phyloP scores from a whole-genome alignment of 164 flowering plant species.

The Nymphaea thermarum region DNA sequence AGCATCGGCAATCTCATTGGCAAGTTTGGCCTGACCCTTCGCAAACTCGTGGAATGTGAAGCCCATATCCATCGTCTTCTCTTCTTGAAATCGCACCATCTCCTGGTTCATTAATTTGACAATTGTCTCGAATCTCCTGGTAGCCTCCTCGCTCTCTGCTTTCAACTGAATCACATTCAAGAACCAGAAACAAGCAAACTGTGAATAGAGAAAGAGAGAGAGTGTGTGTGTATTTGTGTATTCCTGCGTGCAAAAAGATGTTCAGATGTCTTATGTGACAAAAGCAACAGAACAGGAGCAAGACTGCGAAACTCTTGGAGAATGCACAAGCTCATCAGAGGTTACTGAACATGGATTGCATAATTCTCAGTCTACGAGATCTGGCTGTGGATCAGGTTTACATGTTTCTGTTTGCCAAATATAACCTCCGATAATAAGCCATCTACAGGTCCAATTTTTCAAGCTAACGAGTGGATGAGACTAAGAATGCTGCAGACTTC shows the following conservation, averaged over 20 bases:
- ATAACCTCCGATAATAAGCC: too few species aligned
- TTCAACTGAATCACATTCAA: slow-evolving; percentile 1
- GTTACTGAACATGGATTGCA: too few species aligned
- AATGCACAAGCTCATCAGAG: too few species aligned
- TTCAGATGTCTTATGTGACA: background rate
- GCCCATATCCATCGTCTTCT: slow-evolving; percentile 1
- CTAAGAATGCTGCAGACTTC: background rate
- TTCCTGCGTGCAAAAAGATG: background rate
- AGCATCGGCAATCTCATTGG: slow-evolving; percentile 73
- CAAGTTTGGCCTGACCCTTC: slow-evolving; percentile 14
- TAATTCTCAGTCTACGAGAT: too few species aligned
- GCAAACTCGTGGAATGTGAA: slow-evolving; percentile 19
- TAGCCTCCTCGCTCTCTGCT: slow-evolving; percentile 14
- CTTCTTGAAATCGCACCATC: background rate
- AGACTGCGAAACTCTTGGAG: background rate
- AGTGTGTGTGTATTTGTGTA: background rate
- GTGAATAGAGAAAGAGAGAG: background rate
- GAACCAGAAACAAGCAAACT: background rate
- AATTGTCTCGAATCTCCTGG: slow-evolving; percentile 1
- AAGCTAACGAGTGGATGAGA: background rate
- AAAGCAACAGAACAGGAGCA: background rate
- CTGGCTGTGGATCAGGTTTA: too few species aligned
- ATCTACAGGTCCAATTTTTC: too few species aligned
- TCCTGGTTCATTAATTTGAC: slow-evolving; percentile 1
- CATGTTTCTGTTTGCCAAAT: too few species aligned